A percentile compares a stretch with the other conserved stretches of the same genome.
These are phyloP conservation scores for Mortierella polycephala DNA, from an alignment of 371 early-diverging fungal species.

Conservation along the genomic window DNA sequence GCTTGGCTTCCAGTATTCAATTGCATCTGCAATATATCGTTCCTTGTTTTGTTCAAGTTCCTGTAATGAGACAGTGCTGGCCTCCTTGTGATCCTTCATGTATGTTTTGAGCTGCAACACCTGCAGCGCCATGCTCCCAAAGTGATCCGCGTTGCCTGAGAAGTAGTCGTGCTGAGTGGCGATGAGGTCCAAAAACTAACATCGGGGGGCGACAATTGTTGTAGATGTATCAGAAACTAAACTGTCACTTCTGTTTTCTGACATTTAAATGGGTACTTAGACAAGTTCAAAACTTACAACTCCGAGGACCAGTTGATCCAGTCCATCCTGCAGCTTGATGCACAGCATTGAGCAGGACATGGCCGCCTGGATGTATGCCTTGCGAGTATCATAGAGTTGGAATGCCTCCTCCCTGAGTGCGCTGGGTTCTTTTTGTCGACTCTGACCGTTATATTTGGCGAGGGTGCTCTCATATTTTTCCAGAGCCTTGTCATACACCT, in stretches of 20 bases:
- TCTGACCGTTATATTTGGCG: conserved; percentile 65
- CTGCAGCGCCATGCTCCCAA: conserved; percentile 49
- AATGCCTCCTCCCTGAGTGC: conserved; percentile 78
- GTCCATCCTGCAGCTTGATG: conserved; percentile 47
- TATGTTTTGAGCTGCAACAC: conserved; percentile 52
- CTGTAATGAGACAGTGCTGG: conserved; percentile 22
- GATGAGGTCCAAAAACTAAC: conserved; percentile 47
- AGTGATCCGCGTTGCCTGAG: conserved; percentile 52
- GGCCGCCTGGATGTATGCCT: conserved; percentile 68
- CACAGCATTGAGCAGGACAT: conserved; percentile 52
- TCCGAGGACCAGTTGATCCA: conserved; percentile 49
- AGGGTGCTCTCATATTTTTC: conserved; percentile 75
- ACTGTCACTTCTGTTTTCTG: background rate
- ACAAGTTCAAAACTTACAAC: conserved; percentile 26
- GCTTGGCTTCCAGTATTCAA: conserved; percentile 54
- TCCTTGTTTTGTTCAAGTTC: conserved; percentile 53
- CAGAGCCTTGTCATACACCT: conserved; percentile 65
- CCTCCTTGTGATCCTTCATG: conserved; percentile 45
- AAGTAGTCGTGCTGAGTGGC: conserved; percentile 54
- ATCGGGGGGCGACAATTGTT: background rate
- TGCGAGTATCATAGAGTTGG: conserved; percentile 72
- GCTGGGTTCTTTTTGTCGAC: conserved; percentile 73
- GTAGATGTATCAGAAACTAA: too few species aligned
- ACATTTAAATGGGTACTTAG: background rate
- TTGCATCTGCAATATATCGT: conserved; percentile 39